phyloP scores from a whole-genome alignment of 2,329 filamentous ascomycete genomes.

The Paecilomyces fulvus region DNA sequence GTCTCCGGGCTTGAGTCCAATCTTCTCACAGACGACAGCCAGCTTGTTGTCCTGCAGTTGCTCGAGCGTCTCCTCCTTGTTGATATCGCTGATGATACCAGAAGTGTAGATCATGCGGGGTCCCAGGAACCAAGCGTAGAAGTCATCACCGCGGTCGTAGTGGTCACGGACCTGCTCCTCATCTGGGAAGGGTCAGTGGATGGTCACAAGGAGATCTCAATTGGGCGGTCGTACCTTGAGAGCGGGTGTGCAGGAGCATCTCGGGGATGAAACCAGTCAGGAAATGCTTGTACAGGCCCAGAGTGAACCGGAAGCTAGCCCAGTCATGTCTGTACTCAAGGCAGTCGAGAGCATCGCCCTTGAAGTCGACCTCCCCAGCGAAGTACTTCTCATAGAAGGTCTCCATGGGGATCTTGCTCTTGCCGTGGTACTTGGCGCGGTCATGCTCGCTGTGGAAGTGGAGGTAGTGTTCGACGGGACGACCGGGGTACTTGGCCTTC shows the following conservation, averaged over 20 bases:
- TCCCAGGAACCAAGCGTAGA: conserved; percentile 97
- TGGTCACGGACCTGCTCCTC: conserved; percentile 97
- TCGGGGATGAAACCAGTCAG: conserved; percentile 81
- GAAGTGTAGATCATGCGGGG: conserved; percentile 99
- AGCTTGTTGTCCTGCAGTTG: conserved; percentile 98
- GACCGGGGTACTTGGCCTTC: conserved; percentile 78
- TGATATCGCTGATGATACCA: conserved; percentile 81
- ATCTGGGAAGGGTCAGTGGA: conserved; percentile 44
- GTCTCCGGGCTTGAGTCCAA: conserved; percentile 72
- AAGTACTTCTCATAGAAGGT: conserved; percentile 99
- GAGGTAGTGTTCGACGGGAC: conserved; percentile 79
- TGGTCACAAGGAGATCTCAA: neutral
- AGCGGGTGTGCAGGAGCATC: conserved; percentile 83
- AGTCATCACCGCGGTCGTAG: conserved; percentile 96
- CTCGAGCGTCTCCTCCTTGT: conserved; percentile 82
- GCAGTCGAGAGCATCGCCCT: conserved; percentile 80
- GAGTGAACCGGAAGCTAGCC: conserved; percentile 88
- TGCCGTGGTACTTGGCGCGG: conserved; percentile 39
- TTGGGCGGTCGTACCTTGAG: conserved; percentile 54
- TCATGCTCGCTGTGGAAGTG: conserved; percentile 40
- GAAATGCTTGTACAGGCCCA: conserved; percentile 79
- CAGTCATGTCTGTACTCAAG: conserved; percentile 95
- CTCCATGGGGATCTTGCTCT: conserved; percentile 50
- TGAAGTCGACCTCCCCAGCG: conserved; percentile 88
- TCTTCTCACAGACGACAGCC: conserved; percentile 91